Evolutionary conservation across 1,139 yeast genomes (phyloP), one percentile per base, ranked within the genome.

Genomic region (Torulaspora globosa): DNA sequence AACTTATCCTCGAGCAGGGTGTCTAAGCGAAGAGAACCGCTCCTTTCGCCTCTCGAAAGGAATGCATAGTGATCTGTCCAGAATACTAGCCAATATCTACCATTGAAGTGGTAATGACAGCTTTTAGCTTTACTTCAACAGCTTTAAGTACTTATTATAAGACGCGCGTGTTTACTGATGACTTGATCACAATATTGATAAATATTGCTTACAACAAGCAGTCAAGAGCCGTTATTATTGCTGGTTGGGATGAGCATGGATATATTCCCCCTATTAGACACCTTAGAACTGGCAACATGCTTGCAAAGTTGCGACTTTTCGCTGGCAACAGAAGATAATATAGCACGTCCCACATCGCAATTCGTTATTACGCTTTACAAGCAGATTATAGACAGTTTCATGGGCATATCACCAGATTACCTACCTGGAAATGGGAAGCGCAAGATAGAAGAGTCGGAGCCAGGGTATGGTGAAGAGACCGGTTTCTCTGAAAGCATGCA

Each of bases 361-460:
- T 84, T 78, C 57, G 76, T 84, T 49, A 75, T 74, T 46, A 70
- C 78, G 15, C 65, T 87, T 31, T 79, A 82, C 50, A 86, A 83
- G 54, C 90, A 84, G 60, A 78, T 87, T 16, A 70, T 86, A 49
- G 92, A 84, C 49, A 73, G 79, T 16, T 86, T 84, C 57, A 71
- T 82, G 61, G 87, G 84, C 10, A 70, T 82, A 1, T 74, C 84
- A 1, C 72, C 76, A 2, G 76, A 72, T 31, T 63, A 69, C 10
- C 46, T 43, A 43, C 43, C 27, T 36, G 50, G 29, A 21, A 27
- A 31, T 16, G 44, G 35, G 9, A 10, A 16, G 16, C 21, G 12
- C n/a, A 31, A 8, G 10, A 2, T 31, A 9, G 34, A 5, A 6
- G 21, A 16, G n/a, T 31, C 34, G 9, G 21, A 12, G 23, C 11